A percentile compares a stretch with the other conserved stretches of the same genome.
These are phyloP conservation scores for Diaporthe longicolla DNA, from an alignment of 2,329 filamentous ascomycete species.

Conservation along the genomic window DNA sequence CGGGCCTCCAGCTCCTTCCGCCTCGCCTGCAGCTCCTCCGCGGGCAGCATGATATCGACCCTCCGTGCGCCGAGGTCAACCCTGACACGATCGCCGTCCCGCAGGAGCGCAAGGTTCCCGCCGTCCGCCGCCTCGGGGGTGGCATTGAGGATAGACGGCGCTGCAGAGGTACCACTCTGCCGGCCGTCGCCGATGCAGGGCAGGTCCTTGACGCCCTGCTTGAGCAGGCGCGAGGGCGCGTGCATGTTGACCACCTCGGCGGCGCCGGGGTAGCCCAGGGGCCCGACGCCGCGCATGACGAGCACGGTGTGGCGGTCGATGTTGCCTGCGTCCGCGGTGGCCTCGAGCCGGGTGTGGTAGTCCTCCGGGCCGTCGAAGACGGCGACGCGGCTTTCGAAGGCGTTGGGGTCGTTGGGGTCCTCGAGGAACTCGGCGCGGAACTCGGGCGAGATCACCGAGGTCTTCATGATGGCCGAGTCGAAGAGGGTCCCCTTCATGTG, in stretches of 20 bases:
- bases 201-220: slow-evolving; percentile 60
- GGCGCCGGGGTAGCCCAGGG: slow-evolving; percentile 64
- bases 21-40: slow-evolving; percentile 55
- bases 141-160: slow-evolving; percentile 69
- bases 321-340: slow-evolving; percentile 48
- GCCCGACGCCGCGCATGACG: slow-evolving; percentile 64
- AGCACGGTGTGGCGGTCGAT: slow-evolving; percentile 61
- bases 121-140: slow-evolving; percentile 68
- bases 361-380: slow-evolving; percentile 67
- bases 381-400: slow-evolving; percentile 61
- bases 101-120: slow-evolving; percentile 65
- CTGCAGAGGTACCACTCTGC: slow-evolving; percentile 68
- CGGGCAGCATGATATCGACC: slow-evolving; percentile 62
- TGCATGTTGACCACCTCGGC: slow-evolving; percentile 69
- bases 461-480: slow-evolving; percentile 68
- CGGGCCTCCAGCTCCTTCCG: slow-evolving; percentile 53
- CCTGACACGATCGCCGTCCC: slow-evolving; percentile 63
- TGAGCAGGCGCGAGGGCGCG: slow-evolving; percentile 59
- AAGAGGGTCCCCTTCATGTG: slow-evolving; percentile 64
- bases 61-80: slow-evolving; percentile 64
- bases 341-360: slow-evolving; percentile 59
- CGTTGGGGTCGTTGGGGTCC: slow-evolving; percentile 61
- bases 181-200: slow-evolving; percentile 68
- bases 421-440: slow-evolving; percentile 61
- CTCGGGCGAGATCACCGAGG: slow-evolving; percentile 61